Percentiles rank a stretch among this genome's conserved stretches.
Conservation (phyloP, 306 rosid genomes). For the Trifolium pratense region DNA sequence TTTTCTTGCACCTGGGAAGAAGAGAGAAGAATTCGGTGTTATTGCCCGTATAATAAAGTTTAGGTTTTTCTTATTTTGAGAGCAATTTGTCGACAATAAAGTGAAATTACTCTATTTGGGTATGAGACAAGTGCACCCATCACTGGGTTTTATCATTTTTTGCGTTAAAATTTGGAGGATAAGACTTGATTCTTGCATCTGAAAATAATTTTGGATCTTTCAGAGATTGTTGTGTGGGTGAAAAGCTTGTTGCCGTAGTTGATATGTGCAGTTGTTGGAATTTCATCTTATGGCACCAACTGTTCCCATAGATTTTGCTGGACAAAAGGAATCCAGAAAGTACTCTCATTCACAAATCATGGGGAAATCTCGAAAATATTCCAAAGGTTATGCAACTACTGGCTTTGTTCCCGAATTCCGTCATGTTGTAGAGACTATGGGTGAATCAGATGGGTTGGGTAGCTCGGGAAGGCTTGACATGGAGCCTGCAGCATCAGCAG, state of each 20-base stretch:
- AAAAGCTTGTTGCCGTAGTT: constrained; percentile 35
- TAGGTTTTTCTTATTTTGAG: constrained; percentile 28
- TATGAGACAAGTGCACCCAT: constrained; percentile 43
- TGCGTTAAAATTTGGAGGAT: constrained; percentile 48
- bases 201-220: constrained; percentile 37
- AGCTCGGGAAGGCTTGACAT: constrained; percentile 73
- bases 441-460: constrained; percentile 91
- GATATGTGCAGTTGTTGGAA: constrained; percentile 74
- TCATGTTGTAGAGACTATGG: constrained; percentile 86
- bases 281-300: constrained; percentile 88
- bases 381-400: constrained; percentile 69
- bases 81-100: not conserved
- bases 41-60: constrained; percentile 8
- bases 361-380: constrained; percentile 93
- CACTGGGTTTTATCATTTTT: constrained; percentile 44
- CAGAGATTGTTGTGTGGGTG: constrained; percentile 27
- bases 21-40: not conserved
- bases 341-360: constrained; percentile 63
- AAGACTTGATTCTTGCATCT: constrained; percentile 39
- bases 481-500: constrained; percentile 60
- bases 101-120: constrained; percentile 39
- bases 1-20: constrained; percentile 14
- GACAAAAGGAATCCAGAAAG: constrained; percentile 75
- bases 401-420: constrained; percentile 88
- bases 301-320: constrained; percentile 85